Base-by-base conservation (phyloP, 257 asterid species). In the Solanum tarijense region DNA sequence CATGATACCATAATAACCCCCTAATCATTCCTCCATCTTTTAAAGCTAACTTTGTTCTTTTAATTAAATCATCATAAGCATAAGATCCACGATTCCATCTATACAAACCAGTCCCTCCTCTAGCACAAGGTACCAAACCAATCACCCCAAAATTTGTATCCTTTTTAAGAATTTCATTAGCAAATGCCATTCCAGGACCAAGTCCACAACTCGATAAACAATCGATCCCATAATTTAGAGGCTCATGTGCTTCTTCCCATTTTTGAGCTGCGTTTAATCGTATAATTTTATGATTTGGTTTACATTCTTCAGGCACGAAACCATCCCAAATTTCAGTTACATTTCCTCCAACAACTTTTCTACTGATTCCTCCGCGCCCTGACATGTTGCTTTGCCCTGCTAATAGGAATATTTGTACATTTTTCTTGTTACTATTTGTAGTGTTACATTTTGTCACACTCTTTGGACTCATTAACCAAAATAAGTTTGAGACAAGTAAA, bases 371-470 rank as follows among this genome's bases (percentile, higher is more conserved):
- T 0, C 98, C 99, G 6, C 98, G 93, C 38, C 99, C 99, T 3
- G 99, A 83, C 99, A 96, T 96, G 90, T 96, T 96, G 89, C 99
- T 95, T 27, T 96, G 98, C 23, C 99, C 98, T 68, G 94, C 98
- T n/a, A 96, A 90, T 72, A 96, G 62, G 92, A 94, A 94, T 41
- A 95, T 93, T 91, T 90, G 85, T 43, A 79, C 4, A 4, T 79
- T 79, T 27, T 79, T 79, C 66, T 43, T 79, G 25, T 3, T 6
- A 12, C 5, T 72, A 7, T 9, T 71, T 7, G 13, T 74, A 35
- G 82, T 39, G 65, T 25, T 79, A 43, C 85, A 79, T 16, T 79
- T 23, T 8, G 48, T 79, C 5, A 27, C 85, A 4, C 39, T 27
- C 5, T 16, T 79, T 14, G 85, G 27, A 43, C 18, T 79, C 66